Base-by-base conservation (phyloP, 306 rosid genomes). In the Lablab purpureus region DNA sequence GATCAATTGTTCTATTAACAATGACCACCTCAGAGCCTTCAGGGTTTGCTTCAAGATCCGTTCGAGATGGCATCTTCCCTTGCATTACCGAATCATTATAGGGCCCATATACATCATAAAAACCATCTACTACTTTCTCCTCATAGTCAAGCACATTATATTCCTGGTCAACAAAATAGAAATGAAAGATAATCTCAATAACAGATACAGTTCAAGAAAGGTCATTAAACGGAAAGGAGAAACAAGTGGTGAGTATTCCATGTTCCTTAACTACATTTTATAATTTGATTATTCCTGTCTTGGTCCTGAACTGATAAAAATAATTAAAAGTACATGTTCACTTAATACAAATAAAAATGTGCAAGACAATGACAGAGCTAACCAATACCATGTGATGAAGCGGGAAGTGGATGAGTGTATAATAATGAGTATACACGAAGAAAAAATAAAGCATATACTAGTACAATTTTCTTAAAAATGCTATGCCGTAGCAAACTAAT, bases 41-140 rank as follows among this genome's bases (percentile, higher is more conserved):
- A 23, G 85, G 82, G 78, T 84, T 87, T 81, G 91, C 79, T 81
- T 95, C 97, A 69, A 95, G 91, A 78, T 90, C 93, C 22, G 88
- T 30, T 49, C 90, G 86, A 74, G 94, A 93, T 6, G 98, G 99
- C 89, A 95, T 90, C 83, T 93, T 95, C 67, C 97, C 99, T 91
- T 90, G 97, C 87, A 83, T 82, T 64, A 90, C 84, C 10, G 97
- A 85, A 83, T 92, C 92, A 10, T 85, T 72, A 68, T 85, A 86
- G 55, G 87, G 81, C 66, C 95, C 92, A 71, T 80, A 89, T 73
- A 93, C 87, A 78, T 95, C 99, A 82, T 95, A 95, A 86, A 95
- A 95, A 72, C 99, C 99, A 81, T 95, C 92, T 28, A 93, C 85
- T 68, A 95, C 96, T 85, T 85, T 93, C 81, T 95, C 98, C 62